Conservation (phyloP, 805 yeast genomes). For the Nakazawaea anatomiae region DNA sequence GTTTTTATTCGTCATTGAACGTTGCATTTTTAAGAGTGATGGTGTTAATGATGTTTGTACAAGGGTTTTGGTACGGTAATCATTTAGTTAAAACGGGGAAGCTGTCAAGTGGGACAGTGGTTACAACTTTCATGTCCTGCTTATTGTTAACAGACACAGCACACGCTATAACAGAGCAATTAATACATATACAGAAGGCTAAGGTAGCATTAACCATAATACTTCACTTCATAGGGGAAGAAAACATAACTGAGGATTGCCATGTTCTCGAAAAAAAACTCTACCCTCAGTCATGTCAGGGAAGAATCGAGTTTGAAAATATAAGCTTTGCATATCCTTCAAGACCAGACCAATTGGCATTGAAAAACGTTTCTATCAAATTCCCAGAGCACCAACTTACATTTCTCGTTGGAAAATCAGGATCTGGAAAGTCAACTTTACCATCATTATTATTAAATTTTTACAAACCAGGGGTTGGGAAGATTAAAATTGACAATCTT, state of each 20-base stretch:
- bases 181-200: slow-evolving; percentile 65
- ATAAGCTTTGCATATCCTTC: slow-evolving; percentile 63
- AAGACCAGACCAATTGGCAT: slow-evolving; percentile 39
- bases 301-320: slow-evolving; percentile 47
- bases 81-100: slow-evolving; percentile 49
- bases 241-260: neutral
- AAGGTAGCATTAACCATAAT: slow-evolving; percentile 58
- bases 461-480: slow-evolving; percentile 49
- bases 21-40: slow-evolving; percentile 50
- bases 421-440: slow-evolving; percentile 89
- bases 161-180: slow-evolving; percentile 46
- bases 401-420: slow-evolving; percentile 81
- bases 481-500: slow-evolving; percentile 50
- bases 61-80: slow-evolving; percentile 90
- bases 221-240: slow-evolving; percentile 27
- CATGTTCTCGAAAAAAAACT: slow-evolving; percentile 6
- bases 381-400: slow-evolving; percentile 43
- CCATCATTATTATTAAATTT: slow-evolving; percentile 56
- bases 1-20: slow-evolving; percentile 49
- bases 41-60: slow-evolving; percentile 73
- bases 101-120: slow-evolving; percentile 53
- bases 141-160: slow-evolving; percentile 62
- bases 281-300: slow-evolving; percentile 28
- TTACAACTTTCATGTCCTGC: slow-evolving; percentile 83
- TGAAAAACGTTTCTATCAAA: slow-evolving; percentile 40